Conservation (phyloP, 352 stramenopile species). For the Phytophthora fragariae region DNA sequence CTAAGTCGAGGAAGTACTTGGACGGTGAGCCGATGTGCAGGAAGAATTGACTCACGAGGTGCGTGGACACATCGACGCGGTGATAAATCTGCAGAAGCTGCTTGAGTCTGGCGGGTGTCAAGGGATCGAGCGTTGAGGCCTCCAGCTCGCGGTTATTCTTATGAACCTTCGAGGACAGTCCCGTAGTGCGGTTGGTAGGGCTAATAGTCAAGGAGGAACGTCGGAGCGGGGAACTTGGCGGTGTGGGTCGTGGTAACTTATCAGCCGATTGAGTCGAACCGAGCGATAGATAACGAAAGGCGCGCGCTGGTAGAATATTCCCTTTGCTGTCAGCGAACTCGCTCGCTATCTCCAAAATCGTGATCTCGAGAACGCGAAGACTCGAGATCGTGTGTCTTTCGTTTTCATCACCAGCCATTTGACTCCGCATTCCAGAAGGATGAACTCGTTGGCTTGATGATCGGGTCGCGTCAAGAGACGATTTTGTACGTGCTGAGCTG, state of each 20-base stretch:
- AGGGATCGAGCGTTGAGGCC: constrained; percentile 34
- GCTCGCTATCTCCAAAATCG: constrained; percentile 41
- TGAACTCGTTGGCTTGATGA: background rate
- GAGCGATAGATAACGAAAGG: constrained; percentile 44
- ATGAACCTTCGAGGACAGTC: constrained; percentile 8
- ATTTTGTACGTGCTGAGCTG: background rate
- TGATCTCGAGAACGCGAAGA: constrained; percentile 45
- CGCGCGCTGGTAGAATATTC: constrained; percentile 33
- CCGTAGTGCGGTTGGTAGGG: constrained; percentile 2
- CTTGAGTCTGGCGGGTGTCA: constrained; percentile 51
- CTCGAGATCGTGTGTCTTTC: constrained; percentile 25
- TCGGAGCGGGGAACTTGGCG: constrained; percentile 16
- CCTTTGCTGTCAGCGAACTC: constrained; percentile 27
- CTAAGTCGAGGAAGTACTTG: constrained; percentile 55
- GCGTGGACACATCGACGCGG: constrained; percentile 45
- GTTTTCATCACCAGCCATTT: background rate
- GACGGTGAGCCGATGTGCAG: constrained; percentile 50
- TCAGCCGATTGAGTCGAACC: background rate
- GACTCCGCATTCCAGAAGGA: background rate
- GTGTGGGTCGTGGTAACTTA: background rate
- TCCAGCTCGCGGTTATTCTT: constrained; percentile 33
- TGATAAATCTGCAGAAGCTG: constrained; percentile 39
- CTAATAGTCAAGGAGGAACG: constrained; percentile 2
- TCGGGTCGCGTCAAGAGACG: background rate
- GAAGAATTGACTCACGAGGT: constrained; percentile 66